Conservation (phyloP, 2,329 filamentous ascomycete species). For the Basipetospora chlamydospora region DNA sequence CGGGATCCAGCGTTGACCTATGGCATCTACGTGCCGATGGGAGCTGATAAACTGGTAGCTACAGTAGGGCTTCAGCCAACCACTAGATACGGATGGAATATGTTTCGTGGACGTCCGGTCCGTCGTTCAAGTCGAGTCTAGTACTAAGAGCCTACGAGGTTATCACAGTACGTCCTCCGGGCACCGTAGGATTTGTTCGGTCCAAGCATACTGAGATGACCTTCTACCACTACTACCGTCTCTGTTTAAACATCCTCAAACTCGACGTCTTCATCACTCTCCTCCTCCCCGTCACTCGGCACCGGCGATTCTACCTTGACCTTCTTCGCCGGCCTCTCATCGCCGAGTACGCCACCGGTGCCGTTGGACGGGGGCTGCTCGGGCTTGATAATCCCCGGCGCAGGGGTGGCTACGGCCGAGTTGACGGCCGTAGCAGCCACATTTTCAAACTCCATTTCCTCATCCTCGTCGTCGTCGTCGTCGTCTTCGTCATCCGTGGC, state of each 20-base stretch:
- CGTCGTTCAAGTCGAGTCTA: too few relatives aligned
- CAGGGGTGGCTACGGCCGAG: conserved; percentile 18
- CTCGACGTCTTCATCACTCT: conserved; percentile 38
- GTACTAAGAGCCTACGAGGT: too few relatives aligned
- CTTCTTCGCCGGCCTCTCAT: conserved; percentile 37
- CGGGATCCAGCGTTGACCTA: too few relatives aligned
- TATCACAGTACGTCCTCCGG: too few relatives aligned
- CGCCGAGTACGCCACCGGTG: conserved; percentile 8
- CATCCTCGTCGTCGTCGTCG: conserved; percentile 22
- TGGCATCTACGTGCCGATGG: too few relatives aligned
- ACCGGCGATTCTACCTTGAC: conserved; percentile 39
- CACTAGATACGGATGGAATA: too few relatives aligned
- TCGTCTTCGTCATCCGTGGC: conserved; percentile 18
- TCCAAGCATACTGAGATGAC: too few relatives aligned
- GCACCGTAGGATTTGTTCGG: too few relatives aligned
- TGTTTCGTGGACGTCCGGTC: too few relatives aligned
- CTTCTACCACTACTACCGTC: too few relatives aligned
- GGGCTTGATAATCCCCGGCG: conserved; percentile 11
- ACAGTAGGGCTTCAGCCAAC: too few relatives aligned
- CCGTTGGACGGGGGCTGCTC: neutral
- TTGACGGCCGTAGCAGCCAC: conserved; percentile 24
- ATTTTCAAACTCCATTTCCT: conserved; percentile 35
- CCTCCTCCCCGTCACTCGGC: conserved; percentile 28
- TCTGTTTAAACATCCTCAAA: conserved; percentile 46
- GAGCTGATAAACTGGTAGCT: too few relatives aligned